These are phyloP conservation scores for Leccinum aurantiacum DNA, from an alignment of 768 basidiomycete genomes.

Conservation along the genomic window DNA sequence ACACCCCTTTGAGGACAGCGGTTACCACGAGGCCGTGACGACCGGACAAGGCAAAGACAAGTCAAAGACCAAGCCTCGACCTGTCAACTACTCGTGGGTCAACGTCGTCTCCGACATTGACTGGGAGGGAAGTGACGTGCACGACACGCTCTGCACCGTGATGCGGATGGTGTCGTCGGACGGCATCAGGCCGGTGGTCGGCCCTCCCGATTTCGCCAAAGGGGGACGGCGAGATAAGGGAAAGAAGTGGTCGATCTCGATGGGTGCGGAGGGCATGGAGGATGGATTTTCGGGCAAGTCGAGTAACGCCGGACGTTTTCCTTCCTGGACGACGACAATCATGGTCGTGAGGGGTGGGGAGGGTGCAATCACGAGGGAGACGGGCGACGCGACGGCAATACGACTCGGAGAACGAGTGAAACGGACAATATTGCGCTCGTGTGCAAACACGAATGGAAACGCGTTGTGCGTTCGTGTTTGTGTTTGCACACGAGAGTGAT, in stretches of 20 bases:
- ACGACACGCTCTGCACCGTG: constrained; percentile 47
- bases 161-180: constrained; percentile 38
- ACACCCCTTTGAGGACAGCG: constrained; percentile 27
- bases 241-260: constrained; percentile 28
- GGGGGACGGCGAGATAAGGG: constrained; percentile 26
- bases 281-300: too few relatives aligned
- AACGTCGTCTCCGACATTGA: constrained; percentile 78
- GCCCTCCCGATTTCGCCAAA: constrained; percentile 22
- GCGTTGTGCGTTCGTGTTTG: too few relatives aligned
- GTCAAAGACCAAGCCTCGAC: constrained; percentile 37
- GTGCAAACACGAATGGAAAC: too few relatives aligned
- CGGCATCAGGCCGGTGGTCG: constrained; percentile 30
- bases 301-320: too few relatives aligned
- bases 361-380: too few relatives aligned
- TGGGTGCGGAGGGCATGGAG: too few relatives aligned
- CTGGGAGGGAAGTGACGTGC: constrained; percentile 76
- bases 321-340: too few relatives aligned
- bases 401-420: too few relatives aligned
- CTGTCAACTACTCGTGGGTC: constrained; percentile 81
- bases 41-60: constrained; percentile 27
- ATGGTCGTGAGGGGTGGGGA: too few relatives aligned
- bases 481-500: too few relatives aligned
- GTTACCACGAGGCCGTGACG: constrained; percentile 24
- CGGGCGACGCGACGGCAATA: too few relatives aligned
- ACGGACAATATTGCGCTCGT: too few relatives aligned